phyloP scores from a whole-genome alignment of 1,284 basidiomycete genomes.

The Bjerkandera adusta region DNA sequence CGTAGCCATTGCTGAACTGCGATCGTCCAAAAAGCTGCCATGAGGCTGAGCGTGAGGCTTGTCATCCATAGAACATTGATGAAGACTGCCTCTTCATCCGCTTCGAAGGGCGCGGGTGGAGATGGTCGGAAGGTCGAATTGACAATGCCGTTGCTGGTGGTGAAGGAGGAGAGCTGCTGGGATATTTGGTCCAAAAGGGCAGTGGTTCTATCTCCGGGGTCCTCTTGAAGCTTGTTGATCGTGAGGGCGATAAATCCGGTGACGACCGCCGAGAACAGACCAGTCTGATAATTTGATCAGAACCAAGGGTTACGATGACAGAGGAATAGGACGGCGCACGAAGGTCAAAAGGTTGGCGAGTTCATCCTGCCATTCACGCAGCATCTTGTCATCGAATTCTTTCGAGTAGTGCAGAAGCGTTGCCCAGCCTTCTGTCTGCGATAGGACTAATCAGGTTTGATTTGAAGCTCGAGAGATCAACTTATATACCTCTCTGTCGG shows the following conservation, averaged over 20 bases:
- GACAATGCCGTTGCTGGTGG: conserved; percentile 1
- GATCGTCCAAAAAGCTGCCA: conserved; percentile 11
- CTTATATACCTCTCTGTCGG: too few species aligned
- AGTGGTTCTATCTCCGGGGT: not conserved
- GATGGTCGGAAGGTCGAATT: conserved; percentile 4
- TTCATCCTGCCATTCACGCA: conserved; percentile 1
- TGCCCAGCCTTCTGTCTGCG: too few species aligned
- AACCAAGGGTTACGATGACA: not conserved
- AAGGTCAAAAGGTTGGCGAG: conserved; percentile 2
- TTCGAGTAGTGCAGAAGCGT: not conserved
- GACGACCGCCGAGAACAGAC: conserved; percentile 12
- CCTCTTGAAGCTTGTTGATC: conserved; percentile 8
- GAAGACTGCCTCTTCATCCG: not conserved
- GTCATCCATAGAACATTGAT: conserved; percentile 7
- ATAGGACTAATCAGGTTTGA: too few species aligned
- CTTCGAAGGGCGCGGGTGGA: not conserved
- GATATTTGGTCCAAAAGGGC: conserved; percentile 11
- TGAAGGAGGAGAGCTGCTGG: conserved; percentile 7
- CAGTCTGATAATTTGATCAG: conserved; percentile 5
- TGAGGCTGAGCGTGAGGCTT: conserved; percentile 11
- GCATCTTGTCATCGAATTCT: not conserved
- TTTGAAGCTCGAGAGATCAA: too few species aligned
- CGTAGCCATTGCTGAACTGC: conserved; percentile 15
- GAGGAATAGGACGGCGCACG: not conserved
- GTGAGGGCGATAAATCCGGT: conserved; percentile 9